Evolutionary conservation across 768 basidiomycete species (phyloP), one percentile per base, ranked within the genome.

Genomic region (Podaxis sp.): DNA sequence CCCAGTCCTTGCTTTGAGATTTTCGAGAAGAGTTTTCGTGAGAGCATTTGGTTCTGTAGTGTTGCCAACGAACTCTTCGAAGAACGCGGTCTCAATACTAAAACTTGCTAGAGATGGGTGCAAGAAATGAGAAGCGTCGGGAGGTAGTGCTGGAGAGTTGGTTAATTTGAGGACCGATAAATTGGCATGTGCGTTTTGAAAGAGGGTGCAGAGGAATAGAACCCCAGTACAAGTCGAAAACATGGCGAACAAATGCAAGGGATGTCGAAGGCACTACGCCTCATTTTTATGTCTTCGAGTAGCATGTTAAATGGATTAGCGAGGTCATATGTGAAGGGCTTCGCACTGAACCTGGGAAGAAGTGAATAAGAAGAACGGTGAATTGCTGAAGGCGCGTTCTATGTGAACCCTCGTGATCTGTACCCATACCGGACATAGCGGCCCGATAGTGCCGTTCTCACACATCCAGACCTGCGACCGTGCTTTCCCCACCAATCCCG

Each of bases 71-170:
- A 78, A 84, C 60, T 78, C 78, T 56, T 81, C 81, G 60, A 84
- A 82, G 65, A 81, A 84, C 1, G 82, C 82, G 0, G 81, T 84
- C 71, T 85, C 83, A 54, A 85, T 79, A 65, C 82, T 84, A 71
- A 84, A 84, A 60, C 82, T 82, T 26, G 76, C 82, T 26, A 85
- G 70, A 10, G 80, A 72, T 1, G 79, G 82, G 58, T 80, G 70
- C 2, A 84, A 70, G 8, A 68, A 64, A 15, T 78, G 74, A 3
- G 83, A 84, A 0, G 82, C 82, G 61, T 77, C 76, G 4, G 57
- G 57, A 5, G 82, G 82, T 24, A 83, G 75, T 2, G 73, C 71
- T 2, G 80, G 66, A 15, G 79, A 75, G n/a, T 50, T 56, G 44
- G 44, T 56, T 36, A 62, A 49, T 41, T 62, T 62, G 37, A 62